Evolutionary conservation across 495 filamentous ascomycete genomes (phyloP), one percentile per base, ranked within the genome.

Genomic region (Rusavskia elegans): DNA sequence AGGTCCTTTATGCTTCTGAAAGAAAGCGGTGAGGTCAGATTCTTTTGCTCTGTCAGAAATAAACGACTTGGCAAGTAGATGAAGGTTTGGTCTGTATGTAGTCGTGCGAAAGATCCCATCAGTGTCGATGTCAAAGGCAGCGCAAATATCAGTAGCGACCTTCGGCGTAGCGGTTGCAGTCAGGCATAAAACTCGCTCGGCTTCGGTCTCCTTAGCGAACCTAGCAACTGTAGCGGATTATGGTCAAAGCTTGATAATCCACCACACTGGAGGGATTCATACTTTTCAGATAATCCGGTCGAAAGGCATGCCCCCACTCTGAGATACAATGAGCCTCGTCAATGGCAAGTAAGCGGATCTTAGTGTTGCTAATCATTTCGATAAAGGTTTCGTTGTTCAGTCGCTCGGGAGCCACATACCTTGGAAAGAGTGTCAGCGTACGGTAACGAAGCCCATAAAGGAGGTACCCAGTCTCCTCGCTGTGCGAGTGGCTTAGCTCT

Each of bases 251-350:
- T 52, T 5, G 10, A 20, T 2, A 7, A 10, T 35, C 32, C 32
- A 35, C 8, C 9, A 35, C 2, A 11, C 8, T 11, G 9, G 13
- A 11, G 32, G 2, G 8, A 14, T 2, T 14, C 32, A 8, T n/a
- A 46, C 57, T 56, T 54, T 54, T 79, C 25, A 80, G 68, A 61
- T 80, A 79, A 53, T 79, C 75, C 0, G 75, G 77, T 13, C 76
- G 62, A 53, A 79, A 80, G 8, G 74, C 70, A 51, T 78, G 76
- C 0, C 77, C 77, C 77, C 77, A 80, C 61, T 80, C 73, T 9
- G 75, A 79, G 14, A 80, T 73, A 52, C 77, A 80, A 62, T 79
- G 76, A 8, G 77, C 76, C 53, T 80, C 75, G 55, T 80, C 77
- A 25, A 79, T 68, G 6, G 77, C 77, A 19, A 81, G 57, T 13